Conservation (phyloP, 2,329 filamentous ascomycete species). For the Epichloe aotearoae region DNA sequence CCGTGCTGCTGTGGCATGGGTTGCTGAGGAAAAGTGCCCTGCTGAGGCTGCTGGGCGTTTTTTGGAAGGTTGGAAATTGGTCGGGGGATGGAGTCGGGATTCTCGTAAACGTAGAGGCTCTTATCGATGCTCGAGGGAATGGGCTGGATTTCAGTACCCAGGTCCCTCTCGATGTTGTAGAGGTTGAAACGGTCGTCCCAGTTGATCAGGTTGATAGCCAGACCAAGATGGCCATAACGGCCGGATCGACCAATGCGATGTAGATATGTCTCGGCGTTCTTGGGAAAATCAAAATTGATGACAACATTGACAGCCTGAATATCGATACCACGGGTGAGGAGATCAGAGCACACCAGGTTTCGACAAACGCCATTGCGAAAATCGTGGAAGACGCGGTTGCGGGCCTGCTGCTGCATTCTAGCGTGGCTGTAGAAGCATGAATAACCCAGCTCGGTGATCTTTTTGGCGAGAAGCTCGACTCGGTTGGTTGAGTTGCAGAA, state of each 20-base stretch:
- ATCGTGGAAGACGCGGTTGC: conserved; percentile 98
- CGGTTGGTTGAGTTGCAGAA: conserved; percentile 99
- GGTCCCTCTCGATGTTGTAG: conserved; percentile 94
- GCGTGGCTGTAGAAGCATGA: conserved; percentile 99
- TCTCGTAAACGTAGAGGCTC: conserved; percentile 95
- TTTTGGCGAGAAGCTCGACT: conserved; percentile 94
- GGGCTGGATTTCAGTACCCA: conserved; percentile 95
- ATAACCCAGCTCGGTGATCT: conserved; percentile 97
- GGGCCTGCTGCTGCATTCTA: conserved; percentile 91
- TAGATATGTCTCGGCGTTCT: conserved; percentile 97
- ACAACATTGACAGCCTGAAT: conserved; percentile 99
- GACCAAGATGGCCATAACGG: conserved; percentile 88
- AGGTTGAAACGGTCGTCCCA: conserved; percentile 99
- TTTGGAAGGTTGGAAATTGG: conserved; percentile 45
- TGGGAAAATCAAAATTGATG: conserved; percentile 99
- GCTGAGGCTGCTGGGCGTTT: conserved; percentile 18
- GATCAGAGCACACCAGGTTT: conserved; percentile 94
- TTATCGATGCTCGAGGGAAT: conserved; percentile 93
- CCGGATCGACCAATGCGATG: conserved; percentile 97
- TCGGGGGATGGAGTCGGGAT: conserved; percentile 79
- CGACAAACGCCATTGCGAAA: conserved; percentile 97
- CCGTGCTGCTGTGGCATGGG: conserved; percentile 16
- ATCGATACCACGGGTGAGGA: conserved; percentile 96
- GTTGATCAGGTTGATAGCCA: conserved; percentile 98
- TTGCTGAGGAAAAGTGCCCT: conserved; percentile 11